Evolutionary conservation across 805 yeast genomes (phyloP), one percentile per base, ranked within the genome.

Genomic region (Yarrowia sp.): DNA sequence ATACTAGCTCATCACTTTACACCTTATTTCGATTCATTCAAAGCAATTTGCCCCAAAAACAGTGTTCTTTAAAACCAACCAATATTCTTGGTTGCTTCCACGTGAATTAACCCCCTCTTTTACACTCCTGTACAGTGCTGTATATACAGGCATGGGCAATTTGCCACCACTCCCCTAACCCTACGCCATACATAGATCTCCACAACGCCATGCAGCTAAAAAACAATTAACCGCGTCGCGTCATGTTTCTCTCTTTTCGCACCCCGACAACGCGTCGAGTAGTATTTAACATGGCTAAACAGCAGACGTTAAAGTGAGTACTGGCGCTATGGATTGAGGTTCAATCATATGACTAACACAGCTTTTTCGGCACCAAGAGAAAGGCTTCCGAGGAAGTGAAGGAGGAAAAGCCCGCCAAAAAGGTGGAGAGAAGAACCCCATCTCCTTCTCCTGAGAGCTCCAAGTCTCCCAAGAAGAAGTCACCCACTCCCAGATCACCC

Each of bases 281-380:
- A 41, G 24, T 22, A 19, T 12, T 33, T 28, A 58, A 41, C 63
- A 58, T 58, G 63, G 63, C 63, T 40, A 65, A 65, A 19, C 68
- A 67, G 33, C 64, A 62, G 51, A 46, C 67, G 19, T 62, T 67
- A 16, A 62, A 65, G 68, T 67, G 41, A 46, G 68, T 67, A 35
- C 6, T 28, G 12, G 2, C 0, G n/a, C n/a, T n/a, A n/a, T n/a
- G n/a, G n/a, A n/a, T n/a, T 26, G 30, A 26, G 5, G 24, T 12
- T 14, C 32, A 19, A 44, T 44, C 49, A 44, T 32, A 17, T 44
- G 32, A 19, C 40, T 41, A 58, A 41, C 51, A 4, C 51, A 58
- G 63, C 14, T 58, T 58, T 32, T 58, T 58, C 21, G 63, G 63
- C 3, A 58, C 63, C 22, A 58, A 58, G 17, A n/a, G 63, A 16